A percentile compares a stretch with the other conserved stretches of the same genome.
Evolutionary conservation across 2,329 filamentous ascomycete species (phyloP).

Genomic region (Pestalotiopsis fici): DNA sequence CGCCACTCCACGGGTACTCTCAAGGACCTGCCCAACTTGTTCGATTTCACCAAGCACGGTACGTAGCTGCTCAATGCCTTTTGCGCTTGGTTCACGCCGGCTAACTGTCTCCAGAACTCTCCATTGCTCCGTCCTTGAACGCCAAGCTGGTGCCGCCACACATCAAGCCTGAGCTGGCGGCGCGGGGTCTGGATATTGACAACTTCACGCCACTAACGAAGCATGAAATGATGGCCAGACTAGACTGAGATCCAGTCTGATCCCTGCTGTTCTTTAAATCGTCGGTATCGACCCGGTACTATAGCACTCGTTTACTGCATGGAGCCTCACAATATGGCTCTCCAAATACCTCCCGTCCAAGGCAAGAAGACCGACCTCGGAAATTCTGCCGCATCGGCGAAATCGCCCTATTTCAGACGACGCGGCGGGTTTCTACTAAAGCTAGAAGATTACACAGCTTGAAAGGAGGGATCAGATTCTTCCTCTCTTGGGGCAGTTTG

Average conservation of each 20-base stretch:
- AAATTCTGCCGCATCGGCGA: background rate
- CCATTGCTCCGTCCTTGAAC: constrained; percentile 90
- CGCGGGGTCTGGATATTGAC: constrained; percentile 86
- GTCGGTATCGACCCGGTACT: constrained; percentile 30
- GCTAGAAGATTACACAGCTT: constrained; percentile 3
- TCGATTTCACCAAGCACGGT: constrained; percentile 95
- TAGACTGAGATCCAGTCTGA: constrained; percentile 70
- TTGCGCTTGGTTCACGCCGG: background rate
- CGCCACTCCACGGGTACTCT: constrained; percentile 80
- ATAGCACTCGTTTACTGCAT: constrained; percentile 29
- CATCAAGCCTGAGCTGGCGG: constrained; percentile 71
- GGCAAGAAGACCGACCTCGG: constrained; percentile 12
- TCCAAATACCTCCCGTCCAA: constrained; percentile 19
- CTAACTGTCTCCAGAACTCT: constrained; percentile 71
- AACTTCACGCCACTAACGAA: constrained; percentile 89
- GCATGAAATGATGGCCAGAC: constrained; percentile 95
- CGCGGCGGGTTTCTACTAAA: background rate
- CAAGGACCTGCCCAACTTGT: constrained; percentile 83
- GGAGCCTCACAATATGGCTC: constrained; percentile 24
- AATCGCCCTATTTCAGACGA: background rate
- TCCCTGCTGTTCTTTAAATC: constrained; percentile 28
- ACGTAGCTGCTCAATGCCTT: constrained; percentile 35
- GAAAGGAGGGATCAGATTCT: background rate
- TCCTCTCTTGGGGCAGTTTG: background rate
- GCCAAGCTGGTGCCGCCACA: constrained; percentile 84